Evolutionary conservation across 306 rosid genomes (phyloP), one percentile per base, ranked within the genome.

Genomic region (Rosa persica): DNA sequence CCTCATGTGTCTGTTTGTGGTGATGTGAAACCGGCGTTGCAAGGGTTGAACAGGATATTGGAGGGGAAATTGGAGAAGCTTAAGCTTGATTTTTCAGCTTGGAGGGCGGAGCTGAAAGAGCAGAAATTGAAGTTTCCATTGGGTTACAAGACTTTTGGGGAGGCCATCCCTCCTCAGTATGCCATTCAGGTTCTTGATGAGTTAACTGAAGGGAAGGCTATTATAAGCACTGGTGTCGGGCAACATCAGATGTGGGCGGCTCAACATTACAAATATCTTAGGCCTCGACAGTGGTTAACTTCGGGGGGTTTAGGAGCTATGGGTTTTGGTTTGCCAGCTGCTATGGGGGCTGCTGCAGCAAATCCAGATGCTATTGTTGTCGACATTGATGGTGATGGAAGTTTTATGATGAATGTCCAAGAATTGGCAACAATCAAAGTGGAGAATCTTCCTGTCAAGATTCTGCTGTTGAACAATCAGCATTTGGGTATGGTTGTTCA

Each of bases 161-260:
- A 91, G 3, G 82, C 69, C 3, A 95, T 95, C 75, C 90, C 93
- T 13, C 98, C 98, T 12, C 98, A 95, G 79, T 61, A 89, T 82
- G 98, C 98, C 0, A 91, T 95, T 74, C 88, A 89, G 86, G 83
- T 89, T 23, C 98, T 95, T 16, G 98, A 95, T 74, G 97, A 95
- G 57, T 80, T 92, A 61, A 95, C 98, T 0, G 79, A 86, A 62
- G 96, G 98, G 6, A 79, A 88, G 40, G 98, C 98, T 1, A 91
- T 93, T 36, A 72, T 95, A 39, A 89, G 93, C 55, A 93, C 99
- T 4, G 98, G 99, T 15, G 99, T 92, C 39, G 99, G 99, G 42
- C 93, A 92, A 75, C 97, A 92, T 73, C 93, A 92, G 42, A 92
- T 92, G 96, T 89, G 97, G 97, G 93, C 99, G 51, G 97, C 99